Evolutionary conservation across 495 filamentous ascomycete genomes (phyloP), one percentile per base, ranked within the genome.

Genomic region (Echria macrotheca): DNA sequence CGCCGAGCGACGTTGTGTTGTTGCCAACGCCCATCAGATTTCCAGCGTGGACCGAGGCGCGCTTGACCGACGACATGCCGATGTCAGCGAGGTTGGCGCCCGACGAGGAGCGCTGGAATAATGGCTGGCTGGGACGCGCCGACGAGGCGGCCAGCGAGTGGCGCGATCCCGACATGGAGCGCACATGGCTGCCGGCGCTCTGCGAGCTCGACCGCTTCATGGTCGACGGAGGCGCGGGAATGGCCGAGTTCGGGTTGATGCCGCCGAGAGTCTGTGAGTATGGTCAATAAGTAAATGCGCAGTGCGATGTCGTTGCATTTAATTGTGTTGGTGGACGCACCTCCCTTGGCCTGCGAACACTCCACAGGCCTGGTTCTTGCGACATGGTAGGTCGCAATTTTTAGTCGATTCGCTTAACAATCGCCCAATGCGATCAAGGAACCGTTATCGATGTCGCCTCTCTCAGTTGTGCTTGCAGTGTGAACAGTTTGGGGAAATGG

Each of bases 211-310:
- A 87, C 63, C 93, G 87, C 69, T 96, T 96, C 73, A 97, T 77
- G 19, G 93, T 87, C n/a, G 93, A 96, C n/a, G 85, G 73, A 4
- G 90, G 89, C 66, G 89, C 86, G 4, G 91, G 90, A 46, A 95
- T 85, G n/a, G 80, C 73, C 31, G 85, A 83, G 59, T 84, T 91
- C 65, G 81, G 79, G 60, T 82, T 86, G 59, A 91, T 76, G 57
- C 80, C 78, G 53, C 82, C 88, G 33, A 94, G 79, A 22, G 88
- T 91, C 87, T 93, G 65, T 32, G 32, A 25, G 55, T 15, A 31
- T 18, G 33, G 23, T n/a, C n/a, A n/a, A n/a, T n/a, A n/a, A n/a
- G n/a, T n/a, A n/a, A n/a, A n/a, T n/a, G n/a, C n/a, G n/a, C n/a
- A n/a, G n/a, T n/a, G n/a, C n/a, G n/a, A n/a, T n/a, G n/a, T n/a